Base-by-base conservation (phyloP, 164 flowering plant genomes). In the Vitis labrusca region DNA sequence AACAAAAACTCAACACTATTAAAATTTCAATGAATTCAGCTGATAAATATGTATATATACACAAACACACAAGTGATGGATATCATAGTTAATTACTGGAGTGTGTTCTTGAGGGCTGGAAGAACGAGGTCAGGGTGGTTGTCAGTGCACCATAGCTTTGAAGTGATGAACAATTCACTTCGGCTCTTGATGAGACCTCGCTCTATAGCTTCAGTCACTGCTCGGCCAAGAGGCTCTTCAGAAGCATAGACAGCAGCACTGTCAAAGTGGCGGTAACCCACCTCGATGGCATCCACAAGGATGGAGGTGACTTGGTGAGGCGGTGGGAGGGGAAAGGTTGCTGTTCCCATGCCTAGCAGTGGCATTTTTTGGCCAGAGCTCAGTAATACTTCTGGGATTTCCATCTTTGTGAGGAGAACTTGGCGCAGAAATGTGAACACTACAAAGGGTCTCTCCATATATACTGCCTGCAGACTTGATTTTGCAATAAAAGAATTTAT, bases 211-310 rank as follows among this genome's bases (percentile, higher is more conserved):
- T 23, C 27, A 23, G 27, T 23, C 27, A 23, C 27, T 23, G 27
- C 27, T 23, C 27, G 27, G 27, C 27, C 27, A 23, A 23, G 27
- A 23, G 27, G 27, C 27, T 23, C 27, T 23, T 23, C 27, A 23
- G 27, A 23, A 23, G 27, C 27, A 23, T 23, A 23, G 27, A 23
- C 27, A 23, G 27, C 27, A 23, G 27, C 27, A 23, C 27, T 60
- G 71, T 82, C 81, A 17, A 79, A 75, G 69, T 82, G 85, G 13
- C 81, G 58, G 59, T 82, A 82, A 15, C 85, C 82, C 2, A 59
- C 19, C 55, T 77, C 66, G 13, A 82, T 79, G 63, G 80, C 82
- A 3, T 71, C 49, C 10, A 82, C 12, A 3, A 77, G 6, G 14
- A 60, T 37, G 15, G 73, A 29, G 9, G 19, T 61, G 2, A 70